Evolutionary conservation across 257 asterid species (phyloP).

Genomic region (Sherardia arvensis): DNA sequence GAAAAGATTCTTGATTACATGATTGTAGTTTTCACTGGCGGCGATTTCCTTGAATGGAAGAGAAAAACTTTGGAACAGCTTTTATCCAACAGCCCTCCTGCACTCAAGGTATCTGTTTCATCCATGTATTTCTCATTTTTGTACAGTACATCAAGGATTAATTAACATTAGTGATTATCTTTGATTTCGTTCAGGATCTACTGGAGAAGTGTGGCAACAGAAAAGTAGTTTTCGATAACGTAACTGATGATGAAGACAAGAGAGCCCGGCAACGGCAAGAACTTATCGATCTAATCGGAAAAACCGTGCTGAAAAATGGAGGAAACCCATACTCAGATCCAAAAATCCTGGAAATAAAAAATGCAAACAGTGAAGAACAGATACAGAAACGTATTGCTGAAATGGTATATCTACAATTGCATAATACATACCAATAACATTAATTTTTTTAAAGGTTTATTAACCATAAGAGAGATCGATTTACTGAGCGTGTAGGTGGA

Average conservation of each 20-base stretch:
- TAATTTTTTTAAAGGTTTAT: too few species aligned
- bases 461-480: too few species aligned
- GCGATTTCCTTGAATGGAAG: conserved; percentile 27
- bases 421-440: neutral
- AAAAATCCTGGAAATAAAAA: neutral
- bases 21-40: conserved; percentile 63
- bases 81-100: conserved; percentile 32
- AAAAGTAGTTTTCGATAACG: neutral
- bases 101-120: conserved; percentile 29
- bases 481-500: neutral
- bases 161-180: too few species aligned
- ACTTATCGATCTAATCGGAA: neutral
- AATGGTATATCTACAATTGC: neutral
- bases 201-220: neutral
- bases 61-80: conserved; percentile 32
- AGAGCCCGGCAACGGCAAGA: neutral
- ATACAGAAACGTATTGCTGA: neutral
- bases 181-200: neutral
- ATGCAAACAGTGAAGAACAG: neutral
- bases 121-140: neutral
- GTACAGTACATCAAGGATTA: neutral
- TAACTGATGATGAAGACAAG: neutral
- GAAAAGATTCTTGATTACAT: conserved; percentile 46
- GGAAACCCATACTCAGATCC: conserved; percentile 19
- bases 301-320: conserved; percentile 22